Percentiles rank a stretch among this genome's conserved stretches.
phyloP scores from a whole-genome alignment of 176 grass and related monocot genomes.

The Oryza meridionalis region DNA sequence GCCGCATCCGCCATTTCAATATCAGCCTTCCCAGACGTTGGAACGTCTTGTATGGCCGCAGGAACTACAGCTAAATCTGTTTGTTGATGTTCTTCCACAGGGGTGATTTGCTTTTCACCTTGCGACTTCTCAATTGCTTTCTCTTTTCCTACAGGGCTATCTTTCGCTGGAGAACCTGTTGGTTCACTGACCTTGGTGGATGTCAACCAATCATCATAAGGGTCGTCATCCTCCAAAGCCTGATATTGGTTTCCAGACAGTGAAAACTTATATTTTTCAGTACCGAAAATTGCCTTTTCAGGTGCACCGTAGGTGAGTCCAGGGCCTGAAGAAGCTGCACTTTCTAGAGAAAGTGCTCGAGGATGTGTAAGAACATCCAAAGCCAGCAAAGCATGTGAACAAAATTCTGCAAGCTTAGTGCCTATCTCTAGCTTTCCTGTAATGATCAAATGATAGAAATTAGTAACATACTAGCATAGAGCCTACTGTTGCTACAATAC shows the following conservation, averaged over 20 bases:
- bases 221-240: constrained; percentile 53
- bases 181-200: constrained; percentile 53
- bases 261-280: constrained; percentile 15
- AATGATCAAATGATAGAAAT: constrained; percentile 33
- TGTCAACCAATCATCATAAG: constrained; percentile 54
- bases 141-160: constrained; percentile 17
- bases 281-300: constrained; percentile 35
- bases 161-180: constrained; percentile 15
- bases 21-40: constrained; percentile 32
- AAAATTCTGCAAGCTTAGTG: constrained; percentile 66
- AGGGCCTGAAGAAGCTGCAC: constrained; percentile 37
- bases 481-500: background rate
- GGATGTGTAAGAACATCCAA: constrained; percentile 93
- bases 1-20: constrained; percentile 37
- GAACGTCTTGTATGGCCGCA: constrained; percentile 23
- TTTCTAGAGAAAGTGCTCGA: constrained; percentile 62
- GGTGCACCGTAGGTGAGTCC: constrained; percentile 18
- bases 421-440: constrained; percentile 83
- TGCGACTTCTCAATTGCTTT: background rate
- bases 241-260: constrained; percentile 22
- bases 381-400: constrained; percentile 59
- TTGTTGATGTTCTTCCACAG: constrained; percentile 37
- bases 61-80: constrained; percentile 17
- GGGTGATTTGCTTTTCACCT: constrained; percentile 29
- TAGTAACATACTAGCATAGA: background rate